Percentiles rank a stretch among this genome's conserved stretches.
These are phyloP conservation scores for Hordeum pubiflorum DNA, from an alignment of 202 grass and related monocot genomes.

Conservation along the genomic window DNA sequence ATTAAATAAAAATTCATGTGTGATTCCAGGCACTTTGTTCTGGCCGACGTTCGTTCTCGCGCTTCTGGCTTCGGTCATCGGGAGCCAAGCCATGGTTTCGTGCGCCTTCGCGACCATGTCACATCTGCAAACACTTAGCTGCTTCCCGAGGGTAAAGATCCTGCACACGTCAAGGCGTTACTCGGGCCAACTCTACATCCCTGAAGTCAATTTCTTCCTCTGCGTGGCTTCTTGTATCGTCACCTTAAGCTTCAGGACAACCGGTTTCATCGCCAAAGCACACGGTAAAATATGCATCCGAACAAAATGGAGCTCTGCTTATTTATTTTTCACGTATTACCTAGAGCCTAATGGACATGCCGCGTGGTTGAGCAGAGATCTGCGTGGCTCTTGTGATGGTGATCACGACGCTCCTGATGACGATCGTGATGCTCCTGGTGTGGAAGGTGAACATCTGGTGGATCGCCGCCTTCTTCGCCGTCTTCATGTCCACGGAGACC, in stretches of 20 bases:
- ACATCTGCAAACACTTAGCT: constrained; percentile 40
- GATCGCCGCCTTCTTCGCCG: constrained; percentile 24
- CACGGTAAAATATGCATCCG: constrained; percentile 23
- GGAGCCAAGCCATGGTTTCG: constrained; percentile 55
- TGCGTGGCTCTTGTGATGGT: constrained; percentile 49
- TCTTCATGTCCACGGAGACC: constrained; percentile 36
- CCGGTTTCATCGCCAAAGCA: constrained; percentile 43
- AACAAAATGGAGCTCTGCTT: no score
- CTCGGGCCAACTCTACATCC: constrained; percentile 42
- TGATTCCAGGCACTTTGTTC: constrained; percentile 35
- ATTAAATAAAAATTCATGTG: background rate
- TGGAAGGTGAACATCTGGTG: constrained; percentile 43
- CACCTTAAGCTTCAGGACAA: constrained; percentile 37
- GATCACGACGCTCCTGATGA: constrained; percentile 45
- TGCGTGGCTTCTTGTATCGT: constrained; percentile 23
- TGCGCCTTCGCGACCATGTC: constrained; percentile 51
- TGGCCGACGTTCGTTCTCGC: constrained; percentile 49
- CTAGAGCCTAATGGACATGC: background rate
- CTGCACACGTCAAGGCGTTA: constrained; percentile 42
- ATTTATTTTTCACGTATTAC: no score
- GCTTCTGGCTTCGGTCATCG: constrained; percentile 35
- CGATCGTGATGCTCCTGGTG: constrained; percentile 48
- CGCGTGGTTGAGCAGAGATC: constrained; percentile 21
- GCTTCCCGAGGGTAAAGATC: constrained; percentile 53
- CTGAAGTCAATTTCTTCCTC: constrained; percentile 53